These are phyloP conservation scores for Persicaria maculosa DNA, from an alignment of 148 eudicot species.

Conservation along the genomic window DNA sequence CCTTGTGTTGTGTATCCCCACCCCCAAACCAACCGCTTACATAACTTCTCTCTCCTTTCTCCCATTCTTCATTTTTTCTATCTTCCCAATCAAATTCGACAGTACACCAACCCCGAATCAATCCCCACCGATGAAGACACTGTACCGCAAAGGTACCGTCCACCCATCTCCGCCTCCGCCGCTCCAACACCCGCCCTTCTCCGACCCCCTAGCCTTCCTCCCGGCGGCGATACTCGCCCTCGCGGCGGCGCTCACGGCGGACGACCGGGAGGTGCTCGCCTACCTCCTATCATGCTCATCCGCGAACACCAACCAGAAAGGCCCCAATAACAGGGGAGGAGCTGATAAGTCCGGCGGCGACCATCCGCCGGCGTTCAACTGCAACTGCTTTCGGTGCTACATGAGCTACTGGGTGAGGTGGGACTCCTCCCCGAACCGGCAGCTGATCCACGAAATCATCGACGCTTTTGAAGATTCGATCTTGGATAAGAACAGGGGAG, in stretches of 20 bases:
- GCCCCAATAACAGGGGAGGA: background rate
- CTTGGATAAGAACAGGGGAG: slow-evolving; percentile 18
- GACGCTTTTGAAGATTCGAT: slow-evolving; percentile 63
- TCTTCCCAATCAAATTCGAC: background rate
- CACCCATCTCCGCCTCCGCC: slow-evolving; percentile 62
- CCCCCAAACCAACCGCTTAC: background rate
- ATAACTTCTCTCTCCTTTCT: background rate
- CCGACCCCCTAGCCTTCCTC: slow-evolving; percentile 44
- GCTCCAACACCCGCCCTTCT: slow-evolving; percentile 26
- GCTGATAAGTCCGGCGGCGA: slow-evolving; percentile 15
- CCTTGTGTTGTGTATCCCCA: background rate
- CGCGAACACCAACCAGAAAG: slow-evolving; percentile 12
- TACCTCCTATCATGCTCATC: slow-evolving; percentile 63
- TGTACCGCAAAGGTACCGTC: slow-evolving; percentile 49
- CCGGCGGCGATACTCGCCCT: slow-evolving; percentile 68
- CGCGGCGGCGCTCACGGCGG: slow-evolving; percentile 46
- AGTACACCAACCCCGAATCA: slow-evolving; percentile 7
- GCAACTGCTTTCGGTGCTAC: slow-evolving; percentile 73
- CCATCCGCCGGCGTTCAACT: slow-evolving; percentile 44
- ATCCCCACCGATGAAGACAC: slow-evolving; percentile 47
- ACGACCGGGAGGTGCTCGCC: slow-evolving; percentile 57
- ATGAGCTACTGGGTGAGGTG: slow-evolving; percentile 69
- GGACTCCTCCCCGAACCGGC: slow-evolving; percentile 77
- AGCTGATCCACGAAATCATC: slow-evolving; percentile 66
- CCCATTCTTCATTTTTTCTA: background rate